phyloP scores from a whole-genome alignment of 2,329 filamentous ascomycete genomes.

The Pseudonectria foliicola region DNA sequence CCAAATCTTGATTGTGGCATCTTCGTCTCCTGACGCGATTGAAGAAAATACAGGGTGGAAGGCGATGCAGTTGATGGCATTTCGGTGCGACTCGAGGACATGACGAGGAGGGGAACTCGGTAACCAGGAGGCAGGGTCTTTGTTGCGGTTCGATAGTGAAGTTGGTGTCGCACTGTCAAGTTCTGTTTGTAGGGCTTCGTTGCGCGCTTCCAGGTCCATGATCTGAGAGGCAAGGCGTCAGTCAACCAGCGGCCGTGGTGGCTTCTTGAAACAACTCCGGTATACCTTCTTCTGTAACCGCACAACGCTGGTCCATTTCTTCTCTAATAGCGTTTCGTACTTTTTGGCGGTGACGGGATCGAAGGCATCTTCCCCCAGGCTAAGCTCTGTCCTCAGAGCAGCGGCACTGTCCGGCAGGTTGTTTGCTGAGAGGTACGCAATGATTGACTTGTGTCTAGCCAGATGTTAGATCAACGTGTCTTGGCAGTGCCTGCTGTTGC shows the following conservation, averaged over 20 bases:
- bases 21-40: slow-evolving; percentile 83
- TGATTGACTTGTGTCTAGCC: slow-evolving; percentile 80
- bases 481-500: slow-evolving; percentile 9
- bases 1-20: slow-evolving; percentile 94
- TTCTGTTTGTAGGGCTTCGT: slow-evolving; percentile 67
- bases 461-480: slow-evolving; percentile 9
- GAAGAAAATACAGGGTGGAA: slow-evolving; percentile 92
- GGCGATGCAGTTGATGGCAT: slow-evolving; percentile 77
- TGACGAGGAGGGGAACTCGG: slow-evolving; percentile 77
- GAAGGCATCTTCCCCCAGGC: slow-evolving; percentile 61
- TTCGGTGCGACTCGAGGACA: slow-evolving; percentile 73
- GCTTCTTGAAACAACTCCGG: slow-evolving; percentile 2
- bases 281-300: slow-evolving; percentile 87
- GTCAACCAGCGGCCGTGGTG: slow-evolving; percentile 2
- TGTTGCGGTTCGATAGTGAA: slow-evolving; percentile 70
- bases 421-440: slow-evolving; percentile 75
- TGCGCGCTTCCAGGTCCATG: slow-evolving; percentile 82
- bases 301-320: slow-evolving; percentile 97
- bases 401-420: slow-evolving; percentile 63
- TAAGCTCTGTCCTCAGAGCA: slow-evolving; percentile 69
- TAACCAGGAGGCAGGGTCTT: slow-evolving; percentile 81
- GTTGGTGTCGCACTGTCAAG: slow-evolving; percentile 73
- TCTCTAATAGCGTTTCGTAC: slow-evolving; percentile 89
- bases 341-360: slow-evolving; percentile 82
- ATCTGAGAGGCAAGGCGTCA: slow-evolving; percentile 50